A percentile compares a stretch with the other conserved stretches of the same genome.
Conservation (phyloP, 257 asterid genomes). For the Nicotiana noctiflora region DNA sequence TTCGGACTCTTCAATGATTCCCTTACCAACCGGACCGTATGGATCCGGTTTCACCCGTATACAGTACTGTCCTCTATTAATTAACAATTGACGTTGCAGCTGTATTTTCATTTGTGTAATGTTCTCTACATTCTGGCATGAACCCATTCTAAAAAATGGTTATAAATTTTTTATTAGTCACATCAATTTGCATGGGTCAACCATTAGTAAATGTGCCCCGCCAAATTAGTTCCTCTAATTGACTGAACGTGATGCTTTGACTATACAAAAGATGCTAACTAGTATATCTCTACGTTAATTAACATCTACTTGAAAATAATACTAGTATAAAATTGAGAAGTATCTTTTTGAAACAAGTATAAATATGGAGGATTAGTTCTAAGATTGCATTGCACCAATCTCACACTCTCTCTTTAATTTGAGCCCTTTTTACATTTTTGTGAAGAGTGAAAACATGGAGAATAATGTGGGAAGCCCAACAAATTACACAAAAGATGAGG, state of each 20-base stretch:
- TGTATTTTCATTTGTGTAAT: too few relatives aligned
- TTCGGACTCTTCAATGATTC: too few relatives aligned
- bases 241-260: not conserved
- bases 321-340: not conserved
- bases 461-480: slow-evolving; percentile 1
- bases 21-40: too few relatives aligned
- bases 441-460: not conserved
- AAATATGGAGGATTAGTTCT: not conserved
- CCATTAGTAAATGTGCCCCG: not conserved
- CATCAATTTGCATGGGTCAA: not conserved
- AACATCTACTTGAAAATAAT: too few relatives aligned
- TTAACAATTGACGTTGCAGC: too few relatives aligned
- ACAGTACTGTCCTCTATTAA: too few relatives aligned
- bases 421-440: not conserved
- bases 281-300: not conserved
- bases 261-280: not conserved
- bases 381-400: not conserved
- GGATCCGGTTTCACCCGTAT: too few relatives aligned
- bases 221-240: not conserved
- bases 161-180: not conserved
- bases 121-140: too few relatives aligned
- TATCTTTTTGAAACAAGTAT: not conserved
- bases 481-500: slow-evolving; percentile 5
- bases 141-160: not conserved
- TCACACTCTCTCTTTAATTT: not conserved